phyloP scores from a whole-genome alignment of 805 yeast genomes.

The Candida boidinii region DNA sequence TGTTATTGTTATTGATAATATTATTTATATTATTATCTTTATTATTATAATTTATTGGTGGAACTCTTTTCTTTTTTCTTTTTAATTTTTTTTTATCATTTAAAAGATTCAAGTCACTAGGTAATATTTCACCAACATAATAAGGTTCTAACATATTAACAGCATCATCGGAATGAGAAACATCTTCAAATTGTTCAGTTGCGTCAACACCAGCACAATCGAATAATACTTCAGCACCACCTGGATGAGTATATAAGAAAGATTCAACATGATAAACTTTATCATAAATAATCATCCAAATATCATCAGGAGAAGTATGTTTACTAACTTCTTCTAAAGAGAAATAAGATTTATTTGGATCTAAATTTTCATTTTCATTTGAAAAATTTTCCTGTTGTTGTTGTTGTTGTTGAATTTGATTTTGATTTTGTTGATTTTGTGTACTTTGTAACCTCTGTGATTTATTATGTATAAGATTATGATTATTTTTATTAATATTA shows the following conservation, averaged over 20 bases:
- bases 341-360: too few species aligned
- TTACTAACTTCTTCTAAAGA: slow-evolving; percentile 39
- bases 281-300: slow-evolving; percentile 67
- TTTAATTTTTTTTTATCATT: slow-evolving; percentile 48
- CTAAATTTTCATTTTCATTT: too few species aligned
- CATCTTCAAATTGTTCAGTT: slow-evolving; percentile 59
- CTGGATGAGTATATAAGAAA: slow-evolving; percentile 61
- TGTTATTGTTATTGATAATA: background rate
- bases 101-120: slow-evolving; percentile 50
- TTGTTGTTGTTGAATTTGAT: too few species aligned
- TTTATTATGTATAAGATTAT: too few species aligned
- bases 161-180: slow-evolving; percentile 71
- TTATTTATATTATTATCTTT: slow-evolving; percentile 1
- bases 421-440: too few species aligned
- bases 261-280: slow-evolving; percentile 57
- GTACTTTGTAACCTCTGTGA: too few species aligned
- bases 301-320: slow-evolving; percentile 40
- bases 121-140: slow-evolving; percentile 66
- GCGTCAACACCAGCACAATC: slow-evolving; percentile 83
- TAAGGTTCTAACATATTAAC: slow-evolving; percentile 79
- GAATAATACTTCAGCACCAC: slow-evolving; percentile 74
- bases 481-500: too few species aligned
- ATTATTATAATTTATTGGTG: slow-evolving; percentile 1
- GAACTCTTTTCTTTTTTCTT: slow-evolving; percentile 14
- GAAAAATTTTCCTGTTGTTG: too few species aligned